Evolutionary conservation across 371 early-diverging fungal species (phyloP), one percentile per base, ranked within the genome.

Genomic region (Syncephalastrum racemosum): DNA sequence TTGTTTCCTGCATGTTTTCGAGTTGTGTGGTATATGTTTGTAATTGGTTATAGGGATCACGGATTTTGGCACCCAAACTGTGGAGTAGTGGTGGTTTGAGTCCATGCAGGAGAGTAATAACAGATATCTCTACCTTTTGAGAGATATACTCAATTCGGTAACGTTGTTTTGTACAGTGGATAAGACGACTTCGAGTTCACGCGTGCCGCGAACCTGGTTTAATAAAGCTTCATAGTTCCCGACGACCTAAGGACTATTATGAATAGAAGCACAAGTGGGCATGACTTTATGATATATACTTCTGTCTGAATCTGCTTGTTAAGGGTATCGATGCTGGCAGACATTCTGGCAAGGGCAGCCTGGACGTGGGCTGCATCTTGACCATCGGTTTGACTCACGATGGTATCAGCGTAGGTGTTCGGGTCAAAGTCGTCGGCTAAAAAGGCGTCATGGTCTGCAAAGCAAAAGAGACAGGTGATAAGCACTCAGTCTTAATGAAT

Each of bases 251-350:
- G 13, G 10, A 31, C 36, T 10, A 2, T 1, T 10, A 31, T 31
- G 36, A 39, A 40, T 16, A 36, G 15, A 7, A 42, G 18, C n/a
- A 59, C 15, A 41, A 22, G 18, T 16, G 1, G 15, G 22, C 4
- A 25, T 27, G 7, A 22, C 27, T 40, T 40, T 15, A 19, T 25
- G 24, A 20, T 4, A 16, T 36, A 27, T 70, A 86, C 91, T 79
- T 89, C 85, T n/a, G 87, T 87, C 46, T 88, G 86, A 5, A 91
- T 82, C 48, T 89, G 86, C 59, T 88, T 89, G 59, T 87, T 86
- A 42, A 91, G 73, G 62, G 84, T 85, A 46, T 90, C 90, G 47
- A 91, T 85, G 48, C 82, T 85, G 69, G 88, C 88, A 12, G 83
- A 77, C 36, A 91, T 73, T 59, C 83, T 88, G 10, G 89, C 80